Base-by-base conservation (phyloP, 2,329 filamentous ascomycete genomes). In the Mollisiaceae sp. region DNA sequence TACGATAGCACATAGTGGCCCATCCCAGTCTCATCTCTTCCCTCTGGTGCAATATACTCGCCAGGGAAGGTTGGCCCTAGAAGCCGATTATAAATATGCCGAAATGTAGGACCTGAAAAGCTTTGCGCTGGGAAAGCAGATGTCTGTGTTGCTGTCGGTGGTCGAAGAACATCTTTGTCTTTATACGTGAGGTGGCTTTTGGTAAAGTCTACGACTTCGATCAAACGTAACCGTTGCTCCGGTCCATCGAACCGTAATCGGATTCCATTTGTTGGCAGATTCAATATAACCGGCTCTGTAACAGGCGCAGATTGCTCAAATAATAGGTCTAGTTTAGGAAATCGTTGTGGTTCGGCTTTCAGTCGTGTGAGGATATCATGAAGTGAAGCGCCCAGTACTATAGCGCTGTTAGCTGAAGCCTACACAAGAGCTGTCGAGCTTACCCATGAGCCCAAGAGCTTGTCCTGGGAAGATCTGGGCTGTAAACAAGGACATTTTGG, bases 61-160 rank as follows among this genome's bases (percentile, higher is more conserved):
- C 95, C 95, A 1, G 91, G 91, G 76, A 97, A 98, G 0, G 94
- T 96, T 20, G 94, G 94, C 0, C 95, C 95, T 69, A 99, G 89
- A n/a, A 97, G 83, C 61, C 92, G 89, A 73, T 97, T 93, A 77
- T 98, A 99, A 70, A 99, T 90, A 77, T 96, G 92, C 66, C 90
- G 86, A 77, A 97, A 97, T 18, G 86, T 90, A 4, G 93, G 94
- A 0, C 92, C 92, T 58, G 82, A 73, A 35, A 76, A 74, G 45
- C 67, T 72, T 27, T 70, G 76, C 72, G 72, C 35, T 15, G 65
- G 64, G 12, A 54, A 75, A 74, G 45, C 73, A 67, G 24, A 73
- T 73, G 59, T 70, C 69, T 20, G 74, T 54, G 54, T 68, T 63
- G 76, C 77, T 66, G 78, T 81, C 54, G 80, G 75, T 1, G 85